These are phyloP conservation scores for Yamadazyma diddensiae DNA, from an alignment of 1,139 yeast genomes.

Conservation along the genomic window DNA sequence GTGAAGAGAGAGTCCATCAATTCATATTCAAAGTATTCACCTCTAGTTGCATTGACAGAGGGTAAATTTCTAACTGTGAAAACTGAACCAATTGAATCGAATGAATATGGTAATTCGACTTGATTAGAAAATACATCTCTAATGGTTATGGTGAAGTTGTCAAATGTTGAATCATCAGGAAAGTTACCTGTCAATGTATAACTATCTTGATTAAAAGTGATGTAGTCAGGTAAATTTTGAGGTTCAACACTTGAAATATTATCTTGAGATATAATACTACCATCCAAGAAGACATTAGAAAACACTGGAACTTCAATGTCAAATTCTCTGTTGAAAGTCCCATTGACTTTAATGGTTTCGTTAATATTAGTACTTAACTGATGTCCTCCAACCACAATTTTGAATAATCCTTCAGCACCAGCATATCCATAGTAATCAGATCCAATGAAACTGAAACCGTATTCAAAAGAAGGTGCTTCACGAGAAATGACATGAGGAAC, in stretches of 20 bases:
- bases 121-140: slow-evolving; percentile 63
- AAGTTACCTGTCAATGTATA: slow-evolving; percentile 56
- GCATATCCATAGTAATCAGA: slow-evolving; percentile 76
- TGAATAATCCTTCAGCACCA: slow-evolving; percentile 68
- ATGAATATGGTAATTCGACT: slow-evolving; percentile 55
- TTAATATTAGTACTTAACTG: slow-evolving; percentile 63
- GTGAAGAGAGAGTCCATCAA: slow-evolving; percentile 55
- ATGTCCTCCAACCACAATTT: slow-evolving; percentile 84
- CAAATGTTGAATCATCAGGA: slow-evolving; percentile 43
- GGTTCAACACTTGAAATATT: slow-evolving; percentile 56
- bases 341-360: slow-evolving; percentile 56
- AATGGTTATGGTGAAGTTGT: slow-evolving; percentile 55
- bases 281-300: slow-evolving; percentile 60
- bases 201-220: slow-evolving; percentile 41
- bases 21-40: slow-evolving; percentile 53
- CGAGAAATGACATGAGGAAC: slow-evolving; percentile 84
- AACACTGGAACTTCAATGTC: slow-evolving; percentile 58
- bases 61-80: slow-evolving; percentile 53
- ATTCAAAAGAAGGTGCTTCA: slow-evolving; percentile 82
- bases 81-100: slow-evolving; percentile 46
- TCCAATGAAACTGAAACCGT: slow-evolving; percentile 73
- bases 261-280: slow-evolving; percentile 36
- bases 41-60: slow-evolving; percentile 65
- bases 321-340: slow-evolving; percentile 59
- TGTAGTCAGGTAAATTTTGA: slow-evolving; percentile 59